Percentiles rank a stretch among this genome's conserved stretches.
phyloP scores from a whole-genome alignment of 495 filamentous ascomycete species.

The Penicillium subrubescens region DNA sequence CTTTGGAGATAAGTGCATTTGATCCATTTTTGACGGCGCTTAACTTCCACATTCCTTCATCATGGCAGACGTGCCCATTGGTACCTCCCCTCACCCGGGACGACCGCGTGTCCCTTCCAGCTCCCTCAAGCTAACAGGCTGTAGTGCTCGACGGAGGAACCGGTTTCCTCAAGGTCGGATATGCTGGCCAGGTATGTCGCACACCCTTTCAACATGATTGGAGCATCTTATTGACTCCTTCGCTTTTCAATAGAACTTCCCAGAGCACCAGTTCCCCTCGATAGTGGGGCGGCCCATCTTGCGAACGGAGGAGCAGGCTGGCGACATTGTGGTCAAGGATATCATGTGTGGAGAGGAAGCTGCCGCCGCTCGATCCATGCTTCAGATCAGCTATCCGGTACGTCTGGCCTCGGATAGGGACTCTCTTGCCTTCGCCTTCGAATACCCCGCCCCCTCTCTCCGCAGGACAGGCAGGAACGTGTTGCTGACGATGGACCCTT shows the following conservation, averaged over 20 bases:
- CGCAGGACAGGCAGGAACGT: conserved; percentile 21
- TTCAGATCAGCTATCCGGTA: conserved; percentile 96
- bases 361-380: conserved; percentile 89
- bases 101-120: conserved; percentile 30
- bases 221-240: conserved; percentile 15
- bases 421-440: conserved; percentile 26
- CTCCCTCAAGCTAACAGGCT: conserved; percentile 34
- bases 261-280: conserved; percentile 96
- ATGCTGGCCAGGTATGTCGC: conserved; percentile 75
- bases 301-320: conserved; percentile 84
- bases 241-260: conserved; percentile 74
- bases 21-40: not conserved
- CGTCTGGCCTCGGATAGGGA: conserved; percentile 27
- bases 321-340: conserved; percentile 88
- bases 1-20: conserved; percentile 24
- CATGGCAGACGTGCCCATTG: conserved; percentile 76
- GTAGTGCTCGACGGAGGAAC: conserved; percentile 99
- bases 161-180: conserved; percentile 99
- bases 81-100: conserved; percentile 44
- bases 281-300: conserved; percentile 98
- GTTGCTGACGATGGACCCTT: conserved; percentile 28
- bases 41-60: conserved; percentile 26
- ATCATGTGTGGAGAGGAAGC: conserved; percentile 99
- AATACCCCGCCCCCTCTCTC: conserved; percentile 19
- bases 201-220: conserved; percentile 1